These are phyloP conservation scores for Phtheirospermum japonicum DNA, from an alignment of 257 asterid species.

Conservation along the genomic window DNA sequence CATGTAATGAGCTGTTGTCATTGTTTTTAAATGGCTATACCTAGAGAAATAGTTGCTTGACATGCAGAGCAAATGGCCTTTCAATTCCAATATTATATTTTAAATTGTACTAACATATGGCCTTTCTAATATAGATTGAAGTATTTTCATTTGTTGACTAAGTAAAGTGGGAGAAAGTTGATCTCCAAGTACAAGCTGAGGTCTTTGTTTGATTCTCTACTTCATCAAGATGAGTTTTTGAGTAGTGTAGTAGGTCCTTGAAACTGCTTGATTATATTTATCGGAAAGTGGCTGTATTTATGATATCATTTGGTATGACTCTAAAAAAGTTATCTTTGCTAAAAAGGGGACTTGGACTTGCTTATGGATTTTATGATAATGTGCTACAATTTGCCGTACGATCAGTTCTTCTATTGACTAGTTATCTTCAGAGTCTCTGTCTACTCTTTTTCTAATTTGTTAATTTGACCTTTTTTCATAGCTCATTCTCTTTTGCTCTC, in stretches of 20 bases:
- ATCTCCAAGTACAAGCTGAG: background rate
- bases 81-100: background rate
- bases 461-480: too few relatives aligned
- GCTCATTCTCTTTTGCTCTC: constrained; percentile 16
- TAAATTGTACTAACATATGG: background rate
- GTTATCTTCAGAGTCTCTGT: background rate
- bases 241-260: constrained; percentile 1
- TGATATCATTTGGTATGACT: constrained; percentile 1
- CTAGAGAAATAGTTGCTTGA: background rate
- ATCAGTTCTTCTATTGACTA: background rate
- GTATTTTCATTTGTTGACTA: constrained; percentile 12
- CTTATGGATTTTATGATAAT: background rate
- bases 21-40: constrained; percentile 11
- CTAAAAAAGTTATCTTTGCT: constrained; percentile 7
- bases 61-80: background rate
- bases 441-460: background rate
- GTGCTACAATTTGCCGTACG: background rate
- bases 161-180: background rate
- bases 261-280: background rate
- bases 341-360: background rate
- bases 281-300: background rate
- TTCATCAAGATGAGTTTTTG: background rate
- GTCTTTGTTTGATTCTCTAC: background rate
- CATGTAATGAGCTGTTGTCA: background rate
- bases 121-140: background rate